Evolutionary conservation across 2,329 filamentous ascomycete genomes (phyloP).

Genomic region (Mariannaea sp.): DNA sequence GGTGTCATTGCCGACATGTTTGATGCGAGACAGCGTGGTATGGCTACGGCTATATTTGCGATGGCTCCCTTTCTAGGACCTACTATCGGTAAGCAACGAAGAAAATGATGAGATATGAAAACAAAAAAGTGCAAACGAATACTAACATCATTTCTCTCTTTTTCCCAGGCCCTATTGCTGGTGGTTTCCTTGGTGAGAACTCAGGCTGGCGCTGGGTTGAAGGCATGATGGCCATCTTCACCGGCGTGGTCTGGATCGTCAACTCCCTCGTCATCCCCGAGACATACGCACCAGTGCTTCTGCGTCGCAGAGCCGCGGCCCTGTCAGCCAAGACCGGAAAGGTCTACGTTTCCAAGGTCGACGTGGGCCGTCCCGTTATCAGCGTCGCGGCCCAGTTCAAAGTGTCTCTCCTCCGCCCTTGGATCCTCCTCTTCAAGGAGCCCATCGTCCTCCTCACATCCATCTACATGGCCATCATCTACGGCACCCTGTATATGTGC

Average conservation of each 20-base stretch:
- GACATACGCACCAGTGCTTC: constrained; percentile 63
- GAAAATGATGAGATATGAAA: background rate
- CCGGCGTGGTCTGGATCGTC: constrained; percentile 61
- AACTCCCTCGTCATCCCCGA: constrained; percentile 59
- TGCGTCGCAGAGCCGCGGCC: constrained; percentile 55
- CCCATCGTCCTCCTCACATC: constrained; percentile 68
- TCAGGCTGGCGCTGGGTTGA: constrained; percentile 69
- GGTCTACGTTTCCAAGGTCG: constrained; percentile 57
- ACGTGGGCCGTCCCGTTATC: constrained; percentile 49
- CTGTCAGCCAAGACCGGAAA: constrained; percentile 59
- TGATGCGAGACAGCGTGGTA: constrained; percentile 56
- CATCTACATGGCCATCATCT: constrained; percentile 66
- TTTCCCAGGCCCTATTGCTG: constrained; percentile 58
- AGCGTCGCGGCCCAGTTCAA: constrained; percentile 56
- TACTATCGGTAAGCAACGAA: constrained; percentile 47
- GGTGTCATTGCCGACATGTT: constrained; percentile 70
- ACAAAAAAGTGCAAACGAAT: background rate
- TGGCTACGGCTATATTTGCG: constrained; percentile 64
- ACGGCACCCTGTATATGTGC: constrained; percentile 59
- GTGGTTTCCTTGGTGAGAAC: constrained; percentile 64
- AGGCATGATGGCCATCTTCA: constrained; percentile 65
- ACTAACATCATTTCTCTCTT: background rate
- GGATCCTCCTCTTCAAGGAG: constrained; percentile 67
- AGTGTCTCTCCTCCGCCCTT: constrained; percentile 64
- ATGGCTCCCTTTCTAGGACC: constrained; percentile 69